A percentile compares a stretch with the other conserved stretches of the same genome.
Conservation (phyloP, 306 rosid species). For the Heteromeles arbutifolia region DNA sequence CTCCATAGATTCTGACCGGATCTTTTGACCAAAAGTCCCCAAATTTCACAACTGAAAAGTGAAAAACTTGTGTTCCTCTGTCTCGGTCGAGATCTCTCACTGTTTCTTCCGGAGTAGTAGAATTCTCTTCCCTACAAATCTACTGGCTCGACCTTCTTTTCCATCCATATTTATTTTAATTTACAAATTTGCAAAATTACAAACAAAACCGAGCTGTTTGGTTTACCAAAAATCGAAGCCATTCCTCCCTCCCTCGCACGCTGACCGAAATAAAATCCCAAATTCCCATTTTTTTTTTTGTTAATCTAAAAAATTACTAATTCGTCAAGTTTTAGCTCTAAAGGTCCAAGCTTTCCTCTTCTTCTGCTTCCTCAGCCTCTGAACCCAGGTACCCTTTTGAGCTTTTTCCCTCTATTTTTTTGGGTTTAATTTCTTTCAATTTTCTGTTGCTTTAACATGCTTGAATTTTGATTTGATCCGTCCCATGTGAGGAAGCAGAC, state of each 20-base stretch:
- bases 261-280: conserved; percentile 3
- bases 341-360: conserved; percentile 2
- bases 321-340: conserved; percentile 1
- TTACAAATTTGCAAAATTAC: not conserved
- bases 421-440: not conserved
- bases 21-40: not conserved
- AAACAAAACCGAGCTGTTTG: not conserved
- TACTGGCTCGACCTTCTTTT: not conserved
- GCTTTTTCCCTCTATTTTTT: not conserved
- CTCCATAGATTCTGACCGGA: not conserved
- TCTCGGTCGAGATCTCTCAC: not conserved
- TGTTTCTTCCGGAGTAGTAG: not conserved
- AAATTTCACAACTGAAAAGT: no score
- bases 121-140: not conserved
- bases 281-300: not conserved
- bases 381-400: conserved; percentile 1
- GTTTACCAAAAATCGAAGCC: conserved; percentile 1
- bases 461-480: not conserved
- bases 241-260: not conserved
- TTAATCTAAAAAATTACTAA: not conserved
- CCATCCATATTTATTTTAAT: not conserved
- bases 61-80: not conserved
- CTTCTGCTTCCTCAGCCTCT: not conserved
- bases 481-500: no score
- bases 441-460: not conserved